Percentiles rank a stretch among this genome's conserved stretches.
phyloP scores from a whole-genome alignment of 257 asterid genomes.

The Penstemon eatonii region DNA sequence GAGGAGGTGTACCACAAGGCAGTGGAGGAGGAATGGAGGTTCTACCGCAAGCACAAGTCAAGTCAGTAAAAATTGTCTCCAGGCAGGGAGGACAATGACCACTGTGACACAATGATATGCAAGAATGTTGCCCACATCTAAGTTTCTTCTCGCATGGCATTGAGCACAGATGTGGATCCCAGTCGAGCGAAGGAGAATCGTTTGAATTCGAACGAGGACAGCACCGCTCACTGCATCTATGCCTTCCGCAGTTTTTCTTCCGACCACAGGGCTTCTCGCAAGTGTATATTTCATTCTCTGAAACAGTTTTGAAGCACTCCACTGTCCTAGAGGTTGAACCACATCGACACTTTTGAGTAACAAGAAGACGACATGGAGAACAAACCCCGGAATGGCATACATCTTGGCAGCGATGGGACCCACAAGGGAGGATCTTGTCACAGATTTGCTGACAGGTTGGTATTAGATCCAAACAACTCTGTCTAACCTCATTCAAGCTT shows the following conservation, averaged over 20 bases:
- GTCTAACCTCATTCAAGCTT: conserved; percentile 54
- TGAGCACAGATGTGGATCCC: conserved; percentile 87
- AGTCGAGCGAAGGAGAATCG: conserved; percentile 42
- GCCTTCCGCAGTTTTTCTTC: conserved; percentile 97
- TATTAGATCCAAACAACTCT: conserved; percentile 81
- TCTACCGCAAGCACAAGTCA: conserved; percentile 92
- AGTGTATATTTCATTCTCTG: conserved; percentile 53
- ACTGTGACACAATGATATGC: conserved; percentile 84
- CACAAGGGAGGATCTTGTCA: conserved; percentile 72
- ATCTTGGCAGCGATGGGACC: conserved; percentile 63
- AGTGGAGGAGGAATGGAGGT: conserved; percentile 95
- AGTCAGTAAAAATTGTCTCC: conserved; percentile 80
- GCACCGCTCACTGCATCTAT: conserved; percentile 91
- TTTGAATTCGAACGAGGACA: conserved; percentile 71
- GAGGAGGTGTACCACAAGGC: conserved; percentile 91
- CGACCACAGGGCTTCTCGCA: conserved; percentile 87
- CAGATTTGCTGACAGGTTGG: conserved; percentile 81
- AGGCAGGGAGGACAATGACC: conserved; percentile 99
- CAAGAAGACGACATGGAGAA: conserved; percentile 67
- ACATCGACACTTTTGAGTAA: conserved; percentile 88
- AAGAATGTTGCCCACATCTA: conserved; percentile 95
- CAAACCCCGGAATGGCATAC: conserved; percentile 81
- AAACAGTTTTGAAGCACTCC: conserved; percentile 68
- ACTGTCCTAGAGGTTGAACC: conserved; percentile 82
- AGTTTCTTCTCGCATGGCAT: conserved; percentile 97